A percentile compares a stretch with the other conserved stretches of the same genome.
Evolutionary conservation across 768 basidiomycete genomes (phyloP).

Genomic region (Trametes punicea): DNA sequence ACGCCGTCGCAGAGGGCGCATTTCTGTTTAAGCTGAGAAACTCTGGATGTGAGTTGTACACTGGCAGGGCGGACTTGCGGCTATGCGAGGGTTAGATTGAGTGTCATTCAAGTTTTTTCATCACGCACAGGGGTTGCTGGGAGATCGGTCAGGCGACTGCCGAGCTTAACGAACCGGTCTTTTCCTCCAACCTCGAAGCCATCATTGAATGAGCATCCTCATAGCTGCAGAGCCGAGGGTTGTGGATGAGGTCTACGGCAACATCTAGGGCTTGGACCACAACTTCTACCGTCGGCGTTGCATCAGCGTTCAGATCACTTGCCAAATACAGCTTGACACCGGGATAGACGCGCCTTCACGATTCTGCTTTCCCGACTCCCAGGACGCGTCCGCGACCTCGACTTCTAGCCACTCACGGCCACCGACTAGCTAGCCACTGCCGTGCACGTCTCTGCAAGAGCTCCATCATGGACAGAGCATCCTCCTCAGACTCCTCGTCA

Average conservation of each 20-base stretch:
- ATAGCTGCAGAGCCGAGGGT: conserved; percentile 21
- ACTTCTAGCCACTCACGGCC: background rate
- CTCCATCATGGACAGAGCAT: conserved; percentile 26
- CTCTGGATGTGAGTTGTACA: conserved; percentile 31
- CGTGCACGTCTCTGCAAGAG: too few relatives aligned
- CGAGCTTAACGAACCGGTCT: conserved; percentile 12
- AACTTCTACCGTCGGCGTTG: too few relatives aligned
- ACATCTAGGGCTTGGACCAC: conserved; percentile 21
- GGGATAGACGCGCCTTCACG: background rate
- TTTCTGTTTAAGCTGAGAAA: conserved; percentile 30
- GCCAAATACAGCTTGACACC: conserved; percentile 7
- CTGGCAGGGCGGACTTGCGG: conserved; percentile 34
- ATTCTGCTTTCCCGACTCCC: too few relatives aligned
- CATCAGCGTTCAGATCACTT: too few relatives aligned
- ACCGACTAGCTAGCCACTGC: too few relatives aligned
- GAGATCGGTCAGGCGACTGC: conserved; percentile 19
- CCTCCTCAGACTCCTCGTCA: conserved; percentile 22
- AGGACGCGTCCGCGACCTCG: background rate
- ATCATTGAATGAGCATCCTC: conserved; percentile 25
- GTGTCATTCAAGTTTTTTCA: conserved; percentile 32
- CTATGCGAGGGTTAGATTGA: conserved; percentile 32
- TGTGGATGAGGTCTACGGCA: conserved; percentile 21
- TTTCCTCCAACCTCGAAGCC: conserved; percentile 16
- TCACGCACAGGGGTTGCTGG: conserved; percentile 23
- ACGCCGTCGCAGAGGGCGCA: conserved; percentile 14